Base-by-base conservation (phyloP, 768 basidiomycete species). In the Melanogaster broomeanus region DNA sequence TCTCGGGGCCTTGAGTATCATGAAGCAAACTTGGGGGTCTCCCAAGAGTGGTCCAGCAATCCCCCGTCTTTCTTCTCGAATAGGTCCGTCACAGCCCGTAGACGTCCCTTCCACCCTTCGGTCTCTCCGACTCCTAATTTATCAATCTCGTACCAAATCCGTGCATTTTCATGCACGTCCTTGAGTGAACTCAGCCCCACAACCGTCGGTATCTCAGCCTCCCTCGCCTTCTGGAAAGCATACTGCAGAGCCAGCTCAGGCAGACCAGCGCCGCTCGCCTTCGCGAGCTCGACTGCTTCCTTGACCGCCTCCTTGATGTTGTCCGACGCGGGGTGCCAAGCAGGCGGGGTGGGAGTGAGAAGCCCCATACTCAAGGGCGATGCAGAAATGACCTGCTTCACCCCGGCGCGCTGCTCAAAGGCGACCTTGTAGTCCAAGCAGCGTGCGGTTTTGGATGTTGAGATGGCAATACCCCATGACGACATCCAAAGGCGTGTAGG, bases 291-390 rank as follows among this genome's bases (percentile, higher is more conserved):
- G 13, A 63, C 51, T 0, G 79, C 81, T 9, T 69, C 64, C 18
- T 59, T 52, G 8, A 74, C 76, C 0, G 80, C 82, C 12, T 69
- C 66, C 24, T 62, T 73, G 35, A 90, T 52, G 12, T 61, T 69
- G 13, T 66, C 60, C 18, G 90, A 78, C 6, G 90, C 89, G 15
- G 91, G 90, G 62, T 93, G 90, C 92, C 91, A 94, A 3, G 66
- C 12, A 1, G 87, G 87, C 3, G 78, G 75, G 1, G 63, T 65
- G 9, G 74, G 68, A 0, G 83, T 82, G 30, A 95, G 77, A 3
- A 94, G 78, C 0, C 86, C 87, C 92, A 94, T 94, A 63, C 81
- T 85, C 46, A 95, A 75, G 8, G 93, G 93, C 2, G 91, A 92
- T 2, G 93, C 93, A 3, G 85, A 74, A 45, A 93, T 47, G 25